phyloP scores from a whole-genome alignment of 148 eudicot genomes.

The Salicornia ramosissima region DNA sequence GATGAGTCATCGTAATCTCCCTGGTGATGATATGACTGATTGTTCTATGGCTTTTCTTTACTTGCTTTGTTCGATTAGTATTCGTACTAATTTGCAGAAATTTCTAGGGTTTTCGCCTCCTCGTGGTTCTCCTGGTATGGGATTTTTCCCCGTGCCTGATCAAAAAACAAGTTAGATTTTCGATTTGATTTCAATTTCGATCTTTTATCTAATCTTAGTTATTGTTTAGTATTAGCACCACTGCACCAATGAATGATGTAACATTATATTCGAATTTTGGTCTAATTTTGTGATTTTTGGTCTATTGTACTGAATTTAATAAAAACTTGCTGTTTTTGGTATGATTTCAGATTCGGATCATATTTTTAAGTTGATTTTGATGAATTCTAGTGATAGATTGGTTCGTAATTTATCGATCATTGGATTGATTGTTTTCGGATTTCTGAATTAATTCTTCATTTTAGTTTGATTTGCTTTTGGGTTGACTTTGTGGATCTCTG shows the following conservation, averaged over 20 bases:
- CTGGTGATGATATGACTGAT: slow-evolving; percentile 89
- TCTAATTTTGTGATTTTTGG: slow-evolving; percentile 1
- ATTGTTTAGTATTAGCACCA: neutral
- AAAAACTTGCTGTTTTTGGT: neutral
- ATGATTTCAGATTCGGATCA: neutral
- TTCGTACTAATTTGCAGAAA: slow-evolving; percentile 94
- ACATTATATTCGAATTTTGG: neutral
- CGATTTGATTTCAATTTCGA: too few species aligned
- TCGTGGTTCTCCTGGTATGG: slow-evolving; percentile 64
- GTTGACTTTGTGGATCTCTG: neutral
- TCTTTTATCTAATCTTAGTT: neutral
- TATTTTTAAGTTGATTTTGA: too few species aligned
- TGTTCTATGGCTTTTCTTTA: slow-evolving; percentile 99
- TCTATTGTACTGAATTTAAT: neutral
- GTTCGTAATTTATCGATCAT: too few species aligned
- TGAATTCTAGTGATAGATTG: neutral
- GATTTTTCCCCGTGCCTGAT: slow-evolving; percentile 91
- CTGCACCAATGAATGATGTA: too few species aligned
- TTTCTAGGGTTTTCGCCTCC: slow-evolving; percentile 92
- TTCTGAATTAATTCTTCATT: neutral
- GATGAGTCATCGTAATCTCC: slow-evolving; percentile 82
- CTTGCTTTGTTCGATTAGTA: slow-evolving; percentile 81
- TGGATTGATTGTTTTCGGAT: neutral
- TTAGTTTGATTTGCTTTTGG: neutral
- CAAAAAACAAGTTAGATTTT: slow-evolving; percentile 51